A percentile compares a stretch with the other conserved stretches of the same genome.
These are phyloP conservation scores for Lepidium didymum DNA, from an alignment of 345 rosid species.

Conservation along the genomic window DNA sequence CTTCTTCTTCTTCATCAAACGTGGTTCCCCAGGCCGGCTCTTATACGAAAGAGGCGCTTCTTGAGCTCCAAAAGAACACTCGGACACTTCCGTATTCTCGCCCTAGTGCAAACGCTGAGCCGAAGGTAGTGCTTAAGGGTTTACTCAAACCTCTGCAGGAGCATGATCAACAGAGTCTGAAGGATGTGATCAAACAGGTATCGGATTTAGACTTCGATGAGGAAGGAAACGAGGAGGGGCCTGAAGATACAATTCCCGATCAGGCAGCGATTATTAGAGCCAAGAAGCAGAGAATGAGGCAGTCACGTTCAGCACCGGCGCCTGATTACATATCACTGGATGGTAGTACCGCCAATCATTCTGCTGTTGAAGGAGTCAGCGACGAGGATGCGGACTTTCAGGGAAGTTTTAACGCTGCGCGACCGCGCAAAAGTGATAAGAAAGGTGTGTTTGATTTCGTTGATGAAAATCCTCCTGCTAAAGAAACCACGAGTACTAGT, in stretches of 20 bases:
- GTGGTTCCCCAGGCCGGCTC: constrained; percentile 68
- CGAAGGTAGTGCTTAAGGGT: constrained; percentile 53
- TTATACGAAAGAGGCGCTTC: constrained; percentile 83
- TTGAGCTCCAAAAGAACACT: constrained; percentile 82
- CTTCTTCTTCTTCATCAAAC: constrained; percentile 26
- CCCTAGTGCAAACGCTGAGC: constrained; percentile 39
- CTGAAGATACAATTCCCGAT: constrained; percentile 33
- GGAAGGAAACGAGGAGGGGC: constrained; percentile 30
- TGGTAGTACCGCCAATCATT: constrained; percentile 38
- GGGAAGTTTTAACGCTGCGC: constrained; percentile 52
- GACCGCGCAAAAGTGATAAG: constrained; percentile 24
- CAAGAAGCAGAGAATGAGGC: constrained; percentile 56
- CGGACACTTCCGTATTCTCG: constrained; percentile 54
- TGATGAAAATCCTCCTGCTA: constrained; percentile 30
- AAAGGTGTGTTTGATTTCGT: constrained; percentile 71
- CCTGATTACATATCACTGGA: constrained; percentile 79
- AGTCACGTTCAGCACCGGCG: constrained; percentile 44
- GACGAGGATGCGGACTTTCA: constrained; percentile 76
- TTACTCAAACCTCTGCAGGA: constrained; percentile 31
- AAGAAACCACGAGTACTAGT: constrained; percentile 12
- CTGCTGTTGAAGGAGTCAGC: constrained; percentile 50
- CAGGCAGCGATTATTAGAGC: constrained; percentile 65
- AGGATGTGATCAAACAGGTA: constrained; percentile 26
- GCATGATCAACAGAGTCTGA: constrained; percentile 36
- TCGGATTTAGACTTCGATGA: constrained; percentile 29